A percentile compares a stretch with the other conserved stretches of the same genome.
Evolutionary conservation across 148 eudicot genomes (phyloP).

Genomic region (Agrostemma githago): DNA sequence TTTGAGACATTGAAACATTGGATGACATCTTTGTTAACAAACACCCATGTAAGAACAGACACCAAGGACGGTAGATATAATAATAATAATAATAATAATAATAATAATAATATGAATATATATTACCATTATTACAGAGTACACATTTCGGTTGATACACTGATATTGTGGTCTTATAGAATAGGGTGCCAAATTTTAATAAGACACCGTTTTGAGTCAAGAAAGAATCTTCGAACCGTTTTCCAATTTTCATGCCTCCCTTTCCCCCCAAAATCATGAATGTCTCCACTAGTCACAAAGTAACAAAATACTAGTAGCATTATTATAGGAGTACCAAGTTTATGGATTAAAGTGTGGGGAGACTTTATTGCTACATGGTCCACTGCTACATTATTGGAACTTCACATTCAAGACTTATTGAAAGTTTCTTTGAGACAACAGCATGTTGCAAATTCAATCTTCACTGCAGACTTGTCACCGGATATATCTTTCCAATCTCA

Average conservation of each 20-base stretch:
- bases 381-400: not conserved
- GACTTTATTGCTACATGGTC: constrained; percentile 11
- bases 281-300: constrained; percentile 5
- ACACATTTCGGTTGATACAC: not conserved
- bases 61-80: not conserved
- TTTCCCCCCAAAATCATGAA: constrained; percentile 17
- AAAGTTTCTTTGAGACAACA: not conserved
- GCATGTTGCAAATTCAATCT: not conserved
- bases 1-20: not conserved
- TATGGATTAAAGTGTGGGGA: not conserved
- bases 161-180: not conserved
- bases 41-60: not conserved
- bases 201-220: constrained; percentile 11
- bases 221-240: constrained; percentile 23
- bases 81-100: too few species aligned
- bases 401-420: not conserved
- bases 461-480: not conserved
- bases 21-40: not conserved
- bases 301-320: not conserved
- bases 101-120: too few species aligned
- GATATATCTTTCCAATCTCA: not conserved
- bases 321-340: too few species aligned
- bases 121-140: too few species aligned
- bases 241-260: constrained; percentile 12
- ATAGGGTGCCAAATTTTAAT: not conserved